Evolutionary conservation across 768 basidiomycete species (phyloP).

Genomic region (Strobilomyces confusus): DNA sequence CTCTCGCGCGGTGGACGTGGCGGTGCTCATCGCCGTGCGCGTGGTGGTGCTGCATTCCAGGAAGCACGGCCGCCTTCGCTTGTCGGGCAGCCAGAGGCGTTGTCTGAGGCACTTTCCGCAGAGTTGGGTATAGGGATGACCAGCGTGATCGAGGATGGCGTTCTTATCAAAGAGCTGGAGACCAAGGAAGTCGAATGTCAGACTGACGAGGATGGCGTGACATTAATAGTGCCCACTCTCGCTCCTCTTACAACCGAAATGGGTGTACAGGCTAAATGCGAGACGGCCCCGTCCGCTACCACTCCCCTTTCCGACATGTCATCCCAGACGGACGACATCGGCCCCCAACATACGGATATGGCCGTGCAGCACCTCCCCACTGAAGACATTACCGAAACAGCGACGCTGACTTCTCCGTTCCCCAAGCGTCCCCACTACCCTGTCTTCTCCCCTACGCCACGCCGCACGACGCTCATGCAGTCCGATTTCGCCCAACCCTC

Average conservation of each 20-base stretch:
- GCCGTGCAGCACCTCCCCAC: slow-evolving; percentile 45
- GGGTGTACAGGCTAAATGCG: slow-evolving; percentile 39
- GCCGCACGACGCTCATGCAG: slow-evolving; percentile 48
- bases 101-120: slow-evolving; percentile 67
- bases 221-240: slow-evolving; percentile 28
- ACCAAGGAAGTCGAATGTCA: slow-evolving; percentile 64
- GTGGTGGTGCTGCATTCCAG: slow-evolving; percentile 68
- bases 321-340: slow-evolving; percentile 48
- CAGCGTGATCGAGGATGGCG: slow-evolving; percentile 37
- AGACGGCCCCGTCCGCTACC: slow-evolving; percentile 15
- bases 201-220: slow-evolving; percentile 46
- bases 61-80: slow-evolving; percentile 68
- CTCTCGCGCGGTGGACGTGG: slow-evolving; percentile 49
- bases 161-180: slow-evolving; percentile 43
- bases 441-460: slow-evolving; percentile 25
- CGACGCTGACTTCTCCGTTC: slow-evolving; percentile 36
- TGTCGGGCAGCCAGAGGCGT: slow-evolving; percentile 66
- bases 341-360: slow-evolving; percentile 34
- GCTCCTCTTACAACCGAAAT: slow-evolving; percentile 33
- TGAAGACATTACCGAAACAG: slow-evolving; percentile 31
- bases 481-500: slow-evolving; percentile 36
- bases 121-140: slow-evolving; percentile 54
- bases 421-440: slow-evolving; percentile 22
- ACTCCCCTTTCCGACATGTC: slow-evolving; percentile 31
- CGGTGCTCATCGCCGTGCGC: slow-evolving; percentile 47